A percentile compares a stretch with the other conserved stretches of the same genome.
phyloP scores from a whole-genome alignment of 768 basidiomycete species.

The Kwoniella dejecticola region DNA sequence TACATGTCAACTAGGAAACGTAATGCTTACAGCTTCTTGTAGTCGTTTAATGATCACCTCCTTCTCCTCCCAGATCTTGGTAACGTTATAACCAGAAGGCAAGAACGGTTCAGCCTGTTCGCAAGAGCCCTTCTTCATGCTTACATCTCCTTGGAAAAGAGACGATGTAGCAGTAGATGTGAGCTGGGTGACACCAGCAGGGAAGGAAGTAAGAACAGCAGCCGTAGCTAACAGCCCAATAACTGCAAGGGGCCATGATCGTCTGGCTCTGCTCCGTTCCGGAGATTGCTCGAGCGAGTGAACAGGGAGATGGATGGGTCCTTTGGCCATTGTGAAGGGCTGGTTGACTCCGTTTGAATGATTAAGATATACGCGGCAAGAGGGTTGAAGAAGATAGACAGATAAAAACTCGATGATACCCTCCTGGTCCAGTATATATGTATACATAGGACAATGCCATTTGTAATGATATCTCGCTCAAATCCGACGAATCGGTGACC shows the following conservation, averaged over 20 bases:
- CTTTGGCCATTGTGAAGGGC: slow-evolving; percentile 17
- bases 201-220: slow-evolving; percentile 6
- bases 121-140: slow-evolving; percentile 14
- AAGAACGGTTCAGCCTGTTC: slow-evolving; percentile 27
- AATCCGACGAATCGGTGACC: slow-evolving; percentile 14
- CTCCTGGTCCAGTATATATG: too few relatives aligned
- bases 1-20: background rate
- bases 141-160: background rate
- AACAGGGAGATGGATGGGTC: slow-evolving; percentile 25
- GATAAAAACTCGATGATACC: background rate
- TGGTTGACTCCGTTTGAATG: background rate
- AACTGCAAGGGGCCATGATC: slow-evolving; percentile 21
- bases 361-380: too few relatives aligned
- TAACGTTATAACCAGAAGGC: slow-evolving; percentile 27
- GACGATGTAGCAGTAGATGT: background rate
- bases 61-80: slow-evolving; percentile 31
- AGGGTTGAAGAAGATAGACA: background rate
- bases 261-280: background rate
- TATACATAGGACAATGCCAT: too few relatives aligned
- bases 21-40: slow-evolving; percentile 33
- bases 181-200: background rate
- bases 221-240: slow-evolving; percentile 20
- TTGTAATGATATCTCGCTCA: slow-evolving; percentile 8
- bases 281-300: slow-evolving; percentile 6
- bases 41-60: slow-evolving; percentile 42